Evolutionary conservation across 73 alveolate genomes (phyloP), one percentile per base, ranked within the genome.

Genomic region (Urostyla sp.): DNA sequence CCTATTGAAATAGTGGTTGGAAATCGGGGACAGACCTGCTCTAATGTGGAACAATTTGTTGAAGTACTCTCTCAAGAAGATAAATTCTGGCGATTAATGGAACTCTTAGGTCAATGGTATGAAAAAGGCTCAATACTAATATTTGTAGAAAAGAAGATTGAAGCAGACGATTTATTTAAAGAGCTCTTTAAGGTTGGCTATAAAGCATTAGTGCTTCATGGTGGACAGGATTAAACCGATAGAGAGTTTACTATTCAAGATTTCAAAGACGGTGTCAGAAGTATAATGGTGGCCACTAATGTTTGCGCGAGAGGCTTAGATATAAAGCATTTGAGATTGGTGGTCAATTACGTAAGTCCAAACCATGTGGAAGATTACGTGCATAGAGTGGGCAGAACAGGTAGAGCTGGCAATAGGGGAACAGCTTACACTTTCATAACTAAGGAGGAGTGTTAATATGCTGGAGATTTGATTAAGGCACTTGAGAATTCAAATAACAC

Each of bases 321-420:
- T 87, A 93, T 97, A 24, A 96, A 93, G 51, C 81, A 95, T 54
- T 78, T 96, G 45, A 91, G 91, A 11, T 85, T 97, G 26, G 99
- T 97, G 7, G 82, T 97, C 28, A 97, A 97, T 82, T 97, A 93
- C 79, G 79, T 91, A 53, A 93, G 99, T 73, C 99, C 99, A 0
- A 97, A 97, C 85, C 99, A 97, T 72, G 90, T 92, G 94, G 99
- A 97, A 67, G 99, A 97, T 78, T 97, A 96, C 73, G 94, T 97
- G 26, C 99, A 97, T 88, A 90, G 99, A 86, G 96, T 96, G 21
- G 99, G 99, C 8, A 88, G 99, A 52, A 97, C 99, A 5, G 99
- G 99, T 20, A 78, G 99, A 59, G 99, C 99, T 28, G 99, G 99
- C 8, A 87, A 76, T 37, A 88, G 93, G 56, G 99, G 99, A 11